Evolutionary conservation across 2,329 filamentous ascomycete genomes (phyloP).

Genomic region (Venturia nashicola): DNA sequence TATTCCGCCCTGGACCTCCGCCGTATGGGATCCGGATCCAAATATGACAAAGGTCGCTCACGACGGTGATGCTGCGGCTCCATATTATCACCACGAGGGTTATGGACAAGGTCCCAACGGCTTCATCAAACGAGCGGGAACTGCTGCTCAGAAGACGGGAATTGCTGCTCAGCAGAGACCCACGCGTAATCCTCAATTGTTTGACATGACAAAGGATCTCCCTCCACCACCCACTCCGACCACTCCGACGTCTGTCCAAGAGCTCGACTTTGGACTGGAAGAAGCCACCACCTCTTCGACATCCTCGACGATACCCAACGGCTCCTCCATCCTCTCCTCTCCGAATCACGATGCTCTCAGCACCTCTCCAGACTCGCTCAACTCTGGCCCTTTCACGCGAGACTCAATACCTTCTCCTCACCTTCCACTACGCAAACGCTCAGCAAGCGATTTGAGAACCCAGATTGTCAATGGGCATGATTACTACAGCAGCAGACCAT

Average conservation of each 20-base stretch:
- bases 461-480: background rate
- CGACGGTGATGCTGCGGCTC: background rate
- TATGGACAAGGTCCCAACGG: background rate
- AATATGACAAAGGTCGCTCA: background rate
- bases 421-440: slow-evolving; percentile 7
- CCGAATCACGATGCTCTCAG: background rate
- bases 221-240: background rate
- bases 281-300: background rate
- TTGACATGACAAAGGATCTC: background rate
- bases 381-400: background rate
- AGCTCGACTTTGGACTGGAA: background rate
- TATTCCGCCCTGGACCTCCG: background rate
- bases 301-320: background rate
- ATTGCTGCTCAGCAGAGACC: slow-evolving; percentile 2
- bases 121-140: background rate
- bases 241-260: background rate
- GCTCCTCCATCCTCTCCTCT: slow-evolving; percentile 2
- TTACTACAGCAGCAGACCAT: background rate
- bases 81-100: background rate
- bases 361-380: background rate
- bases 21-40: background rate
- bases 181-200: background rate
- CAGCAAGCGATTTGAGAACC: slow-evolving; percentile 1
- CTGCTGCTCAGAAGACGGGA: slow-evolving; percentile 4
- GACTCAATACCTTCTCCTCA: slow-evolving; percentile 1